phyloP scores from a whole-genome alignment of 352 stramenopile genomes.

The Globisporangium mamillatum region DNA sequence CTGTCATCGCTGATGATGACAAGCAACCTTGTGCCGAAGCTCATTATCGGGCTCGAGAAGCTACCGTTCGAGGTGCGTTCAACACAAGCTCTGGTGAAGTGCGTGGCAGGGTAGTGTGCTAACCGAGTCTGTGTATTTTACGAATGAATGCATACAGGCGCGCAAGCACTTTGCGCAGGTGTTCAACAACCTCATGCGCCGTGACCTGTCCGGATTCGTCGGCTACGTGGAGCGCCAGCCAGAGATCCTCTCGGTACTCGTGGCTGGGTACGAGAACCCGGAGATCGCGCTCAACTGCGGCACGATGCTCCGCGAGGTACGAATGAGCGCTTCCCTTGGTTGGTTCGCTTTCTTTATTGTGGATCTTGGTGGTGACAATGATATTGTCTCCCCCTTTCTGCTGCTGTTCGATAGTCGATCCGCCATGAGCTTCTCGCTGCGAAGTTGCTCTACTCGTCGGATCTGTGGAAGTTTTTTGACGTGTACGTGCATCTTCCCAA shows the following conservation, averaged over 20 bases:
- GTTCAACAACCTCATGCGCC: conserved; percentile 89
- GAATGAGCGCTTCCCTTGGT: background rate
- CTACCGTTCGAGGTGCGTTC: conserved; percentile 75
- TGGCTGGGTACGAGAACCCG: conserved; percentile 81
- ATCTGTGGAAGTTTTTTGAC: conserved; percentile 91
- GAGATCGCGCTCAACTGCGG: conserved; percentile 89
- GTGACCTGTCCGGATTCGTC: conserved; percentile 80
- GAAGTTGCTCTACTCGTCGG: conserved; percentile 74
- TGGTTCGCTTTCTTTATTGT: background rate
- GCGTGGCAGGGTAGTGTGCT: background rate
- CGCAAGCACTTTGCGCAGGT: conserved; percentile 86
- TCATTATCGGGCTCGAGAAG: conserved; percentile 62
- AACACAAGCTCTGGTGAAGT: background rate
- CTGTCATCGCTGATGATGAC: conserved; percentile 71
- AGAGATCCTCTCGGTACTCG: conserved; percentile 71
- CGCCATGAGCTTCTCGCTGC: conserved; percentile 73
- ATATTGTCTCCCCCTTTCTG: background rate
- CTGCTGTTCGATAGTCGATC: conserved; percentile 46
- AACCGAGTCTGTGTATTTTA: background rate
- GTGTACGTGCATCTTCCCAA: conserved; percentile 88
- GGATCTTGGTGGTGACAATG: background rate
- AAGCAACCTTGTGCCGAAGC: conserved; percentile 62
- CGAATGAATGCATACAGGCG: conserved; percentile 20
- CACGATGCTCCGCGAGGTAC: conserved; percentile 87
- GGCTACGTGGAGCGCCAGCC: conserved; percentile 74